Conservation (phyloP, 768 basidiomycete species). For the Phallus indusiatus region DNA sequence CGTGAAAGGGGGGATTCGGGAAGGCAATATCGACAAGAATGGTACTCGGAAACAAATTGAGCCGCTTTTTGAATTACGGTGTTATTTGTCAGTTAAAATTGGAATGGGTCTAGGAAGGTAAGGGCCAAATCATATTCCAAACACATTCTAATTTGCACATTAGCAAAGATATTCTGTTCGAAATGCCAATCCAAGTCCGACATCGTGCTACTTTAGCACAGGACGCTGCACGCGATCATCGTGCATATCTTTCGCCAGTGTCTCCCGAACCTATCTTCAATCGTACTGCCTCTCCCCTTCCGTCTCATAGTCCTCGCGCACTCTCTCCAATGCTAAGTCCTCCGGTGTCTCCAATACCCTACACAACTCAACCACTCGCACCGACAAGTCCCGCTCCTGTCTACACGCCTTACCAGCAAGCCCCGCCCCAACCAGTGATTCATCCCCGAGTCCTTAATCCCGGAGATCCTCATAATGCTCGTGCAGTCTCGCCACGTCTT, state of each 20-base stretch:
- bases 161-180: constrained; percentile 64
- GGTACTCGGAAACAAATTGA: constrained; percentile 27
- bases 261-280: not conserved
- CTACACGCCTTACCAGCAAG: not conserved
- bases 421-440: not conserved
- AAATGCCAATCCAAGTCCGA: constrained; percentile 53
- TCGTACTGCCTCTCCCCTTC: constrained; percentile 6
- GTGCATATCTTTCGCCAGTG: constrained; percentile 10
- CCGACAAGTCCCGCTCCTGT: not conserved
- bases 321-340: not conserved
- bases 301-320: not conserved
- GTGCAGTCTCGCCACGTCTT: constrained; percentile 29
- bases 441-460: not conserved
- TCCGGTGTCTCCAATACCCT: not conserved
- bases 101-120: constrained; percentile 70
- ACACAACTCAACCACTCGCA: not conserved
- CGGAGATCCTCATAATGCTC: constrained; percentile 6
- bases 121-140: constrained; percentile 12
- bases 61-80: constrained; percentile 60
- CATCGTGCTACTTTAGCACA: constrained; percentile 53
- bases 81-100: constrained; percentile 51
- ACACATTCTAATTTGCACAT: constrained; percentile 8
- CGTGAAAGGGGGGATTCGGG: constrained; percentile 49
- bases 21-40: constrained; percentile 38
- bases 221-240: constrained; percentile 16